A percentile compares a stretch with the other conserved stretches of the same genome.
These are phyloP conservation scores for Magnolia sinica DNA, from an alignment of 164 flowering plant genomes.

Conservation along the genomic window DNA sequence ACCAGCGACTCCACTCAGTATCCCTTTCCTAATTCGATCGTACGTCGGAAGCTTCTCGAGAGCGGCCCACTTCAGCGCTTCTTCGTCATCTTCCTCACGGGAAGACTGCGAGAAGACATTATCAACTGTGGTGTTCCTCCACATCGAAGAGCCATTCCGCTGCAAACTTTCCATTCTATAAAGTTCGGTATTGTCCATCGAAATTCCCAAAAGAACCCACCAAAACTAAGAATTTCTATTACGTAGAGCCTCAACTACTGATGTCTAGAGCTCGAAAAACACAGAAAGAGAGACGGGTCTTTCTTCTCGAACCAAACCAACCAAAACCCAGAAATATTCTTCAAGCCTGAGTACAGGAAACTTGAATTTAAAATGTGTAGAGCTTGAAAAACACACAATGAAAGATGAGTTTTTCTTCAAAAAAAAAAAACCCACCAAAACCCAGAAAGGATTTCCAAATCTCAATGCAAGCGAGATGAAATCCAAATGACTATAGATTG, in stretches of 20 bases:
- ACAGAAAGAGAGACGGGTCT: background rate
- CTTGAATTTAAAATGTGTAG: background rate
- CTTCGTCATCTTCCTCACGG: conserved; percentile 37
- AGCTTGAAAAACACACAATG: background rate
- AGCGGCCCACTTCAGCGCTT: conserved; percentile 86
- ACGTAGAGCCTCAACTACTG: background rate
- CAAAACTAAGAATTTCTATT: no score
- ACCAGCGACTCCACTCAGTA: conserved; percentile 41
- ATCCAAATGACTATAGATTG: no score
- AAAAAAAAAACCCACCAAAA: no score
- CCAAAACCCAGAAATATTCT: background rate
- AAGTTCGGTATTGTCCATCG: conserved; percentile 9
- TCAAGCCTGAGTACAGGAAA: background rate
- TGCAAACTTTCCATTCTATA: conserved; percentile 5
- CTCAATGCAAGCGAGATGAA: no score
- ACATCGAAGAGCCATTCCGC: conserved; percentile 2
- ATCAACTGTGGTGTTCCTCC: background rate
- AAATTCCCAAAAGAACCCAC: background rate
- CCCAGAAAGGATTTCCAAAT: no score
- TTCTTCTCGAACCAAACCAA: background rate
- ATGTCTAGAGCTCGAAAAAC: background rate
- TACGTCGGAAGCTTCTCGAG: conserved; percentile 71
- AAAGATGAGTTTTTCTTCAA: background rate
- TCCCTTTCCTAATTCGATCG: conserved; percentile 60
- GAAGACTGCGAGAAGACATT: conserved; percentile 12